A percentile compares a stretch with the other conserved stretches of the same genome.
phyloP scores from a whole-genome alignment of 192 early-diverging fungal species.

The Coemansia sp. region DNA sequence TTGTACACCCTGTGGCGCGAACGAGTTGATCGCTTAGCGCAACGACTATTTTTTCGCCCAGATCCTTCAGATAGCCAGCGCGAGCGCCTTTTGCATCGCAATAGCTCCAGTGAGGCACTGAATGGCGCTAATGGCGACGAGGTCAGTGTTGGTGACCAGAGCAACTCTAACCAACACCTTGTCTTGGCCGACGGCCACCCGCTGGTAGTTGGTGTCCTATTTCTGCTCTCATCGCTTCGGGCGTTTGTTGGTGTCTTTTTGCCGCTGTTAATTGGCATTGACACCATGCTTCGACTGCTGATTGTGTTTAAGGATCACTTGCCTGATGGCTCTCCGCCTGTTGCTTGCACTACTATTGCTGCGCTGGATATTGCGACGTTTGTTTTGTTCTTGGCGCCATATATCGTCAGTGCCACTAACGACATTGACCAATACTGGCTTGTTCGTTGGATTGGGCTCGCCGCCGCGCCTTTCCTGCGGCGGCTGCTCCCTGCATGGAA shows the following conservation, averaged over 20 bases:
- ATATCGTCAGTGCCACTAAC: constrained; percentile 16
- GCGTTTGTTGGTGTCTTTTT: constrained; percentile 16
- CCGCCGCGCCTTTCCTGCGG: constrained; percentile 6
- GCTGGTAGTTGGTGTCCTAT: neutral
- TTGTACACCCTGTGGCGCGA: constrained; percentile 15
- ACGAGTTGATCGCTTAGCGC: neutral
- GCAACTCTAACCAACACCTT: neutral
- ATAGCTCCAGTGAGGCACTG: neutral
- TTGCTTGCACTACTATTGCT: constrained; percentile 31
- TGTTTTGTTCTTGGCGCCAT: constrained; percentile 33
- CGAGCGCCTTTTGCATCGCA: constrained; percentile 11
- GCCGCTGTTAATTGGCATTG: constrained; percentile 31
- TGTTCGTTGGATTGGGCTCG: neutral
- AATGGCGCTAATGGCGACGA: neutral
- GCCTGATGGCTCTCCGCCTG: constrained; percentile 33
- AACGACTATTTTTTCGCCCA: neutral
- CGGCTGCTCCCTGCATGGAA: neutral
- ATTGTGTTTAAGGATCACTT: constrained; percentile 40
- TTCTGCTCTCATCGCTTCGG: constrained; percentile 12
- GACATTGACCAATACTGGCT: constrained; percentile 32
- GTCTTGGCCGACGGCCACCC: neutral
- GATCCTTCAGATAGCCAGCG: neutral
- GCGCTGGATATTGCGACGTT: constrained; percentile 33
- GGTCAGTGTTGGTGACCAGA: neutral
- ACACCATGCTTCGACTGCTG: constrained; percentile 41